Base-by-base conservation (phyloP, 257 asterid species). In the Nicotiana undulata region DNA sequence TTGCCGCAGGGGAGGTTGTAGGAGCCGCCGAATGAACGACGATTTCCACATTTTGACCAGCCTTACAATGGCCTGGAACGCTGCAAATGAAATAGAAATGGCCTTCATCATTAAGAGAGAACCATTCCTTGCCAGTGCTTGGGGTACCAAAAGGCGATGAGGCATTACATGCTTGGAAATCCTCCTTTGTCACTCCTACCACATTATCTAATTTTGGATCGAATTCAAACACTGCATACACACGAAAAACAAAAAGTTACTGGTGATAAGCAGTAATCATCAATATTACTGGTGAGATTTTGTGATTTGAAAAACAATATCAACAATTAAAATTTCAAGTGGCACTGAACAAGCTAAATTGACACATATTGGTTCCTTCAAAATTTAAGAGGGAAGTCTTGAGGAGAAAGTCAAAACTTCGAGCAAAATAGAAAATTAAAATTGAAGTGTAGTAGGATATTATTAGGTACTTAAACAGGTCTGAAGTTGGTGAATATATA, bases 21-120 rank as follows among this genome's bases (percentile, higher is more conserved):
- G 56, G 56, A 51, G 18, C 6, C 7, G 20, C 20, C 6, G 59
- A 53, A 53, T 53, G 59, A 53, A 53, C 59, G 20, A 16, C 1
- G 59, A 90, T 86, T 34, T 90, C 92, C 1, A 92, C 84, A 68
- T 63, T 89, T 74, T 87, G 97, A 1, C 94, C 93, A 3, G 79
- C 70, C 63, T 68, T 59, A 5, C 97, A 92, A 79, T 90, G 94
- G 79, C 81, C 85, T 2, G 85, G 85, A 0, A 81, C 2, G 40
- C 89, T 9, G 68, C 93, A 87, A 4, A 90, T 85, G 89, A 90
- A 92, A 77, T 83, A 90, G 52, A 44, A 89, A 82, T 92, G 97
- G 29, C 91, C 93, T 15, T 86, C 67, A 3, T 28, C 52, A 1
- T 20, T 49, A 1, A 90, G 56, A 2, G 79, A 53, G 84, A 92